These are phyloP conservation scores for Euphorbia tirucalli DNA, from an alignment of 345 rosid genomes.

Conservation along the genomic window DNA sequence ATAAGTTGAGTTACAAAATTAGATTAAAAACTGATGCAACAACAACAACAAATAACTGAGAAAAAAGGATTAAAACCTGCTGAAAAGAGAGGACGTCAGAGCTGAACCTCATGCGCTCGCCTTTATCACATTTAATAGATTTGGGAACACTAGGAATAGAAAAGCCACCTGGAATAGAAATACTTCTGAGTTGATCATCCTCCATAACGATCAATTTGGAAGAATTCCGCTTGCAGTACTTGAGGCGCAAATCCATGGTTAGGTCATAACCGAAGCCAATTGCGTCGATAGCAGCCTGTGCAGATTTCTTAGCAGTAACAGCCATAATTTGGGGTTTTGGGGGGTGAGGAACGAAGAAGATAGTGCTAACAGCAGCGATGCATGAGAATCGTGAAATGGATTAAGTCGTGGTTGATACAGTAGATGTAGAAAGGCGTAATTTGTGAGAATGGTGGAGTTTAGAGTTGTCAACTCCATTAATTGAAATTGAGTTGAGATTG, in stretches of 20 bases:
- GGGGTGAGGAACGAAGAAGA: not conserved
- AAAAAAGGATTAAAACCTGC: slow-evolving; percentile 17
- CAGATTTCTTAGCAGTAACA: slow-evolving; percentile 22
- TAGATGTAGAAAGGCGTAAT: not conserved
- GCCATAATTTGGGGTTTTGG: not conserved
- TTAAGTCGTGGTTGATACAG: not conserved
- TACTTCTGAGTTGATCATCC: slow-evolving; percentile 14
- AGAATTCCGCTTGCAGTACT: slow-evolving; percentile 23
- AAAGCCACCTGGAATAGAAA: slow-evolving; percentile 38
- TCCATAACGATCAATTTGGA: slow-evolving; percentile 12
- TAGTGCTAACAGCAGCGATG: not conserved
- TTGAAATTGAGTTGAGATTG: slow-evolving; percentile 2
- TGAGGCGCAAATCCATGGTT: slow-evolving; percentile 26
- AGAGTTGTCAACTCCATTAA: slow-evolving; percentile 11
- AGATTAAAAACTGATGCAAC: not conserved
- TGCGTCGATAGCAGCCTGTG: slow-evolving; percentile 26
- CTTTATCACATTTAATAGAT: slow-evolving; percentile 33
- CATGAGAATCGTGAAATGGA: not conserved
- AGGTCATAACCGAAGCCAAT: slow-evolving; percentile 33
- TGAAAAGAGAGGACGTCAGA: slow-evolving; percentile 36
- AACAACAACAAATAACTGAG: not conserved
- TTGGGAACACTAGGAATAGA: slow-evolving; percentile 26
- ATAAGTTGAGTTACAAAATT: not conserved
- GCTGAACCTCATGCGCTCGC: slow-evolving; percentile 29
- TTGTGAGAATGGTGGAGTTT: not conserved